phyloP scores from a whole-genome alignment of 2,329 filamentous ascomycete genomes.

The Myriangium duriaei region DNA sequence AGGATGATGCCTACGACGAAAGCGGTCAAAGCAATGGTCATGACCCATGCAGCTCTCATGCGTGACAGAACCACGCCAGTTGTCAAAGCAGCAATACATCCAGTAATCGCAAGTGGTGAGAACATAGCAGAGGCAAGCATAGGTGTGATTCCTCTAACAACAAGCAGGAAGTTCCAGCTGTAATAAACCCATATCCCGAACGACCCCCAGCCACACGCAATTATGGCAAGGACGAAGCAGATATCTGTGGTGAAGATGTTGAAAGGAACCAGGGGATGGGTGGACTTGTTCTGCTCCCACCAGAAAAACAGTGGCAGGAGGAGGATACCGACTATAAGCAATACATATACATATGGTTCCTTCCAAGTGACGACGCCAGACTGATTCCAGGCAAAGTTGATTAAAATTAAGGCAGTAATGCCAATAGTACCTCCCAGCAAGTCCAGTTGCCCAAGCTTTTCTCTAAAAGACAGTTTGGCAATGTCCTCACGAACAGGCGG shows the following conservation, averaged over 20 bases:
- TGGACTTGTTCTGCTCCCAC: conserved; percentile 19
- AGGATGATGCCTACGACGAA: conserved; percentile 32
- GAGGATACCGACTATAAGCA: conserved; percentile 45
- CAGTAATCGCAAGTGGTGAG: conserved; percentile 32
- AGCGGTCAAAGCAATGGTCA: conserved; percentile 27
- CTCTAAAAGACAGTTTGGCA: conserved; percentile 14
- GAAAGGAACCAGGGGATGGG: conserved; percentile 20
- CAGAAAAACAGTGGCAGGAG: conserved; percentile 43
- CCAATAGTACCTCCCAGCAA: conserved; percentile 36
- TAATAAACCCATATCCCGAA: conserved; percentile 46
- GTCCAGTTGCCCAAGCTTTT: conserved; percentile 18
- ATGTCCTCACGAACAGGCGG: conserved; percentile 11
- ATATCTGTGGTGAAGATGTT: conserved; percentile 20
- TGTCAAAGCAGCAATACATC: conserved; percentile 34
- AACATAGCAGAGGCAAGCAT: conserved; percentile 35
- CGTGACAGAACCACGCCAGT: conserved; percentile 19
- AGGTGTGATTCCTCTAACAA: conserved; percentile 29
- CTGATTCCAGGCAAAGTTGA: conserved; percentile 59
- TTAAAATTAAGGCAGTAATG: conserved; percentile 43
- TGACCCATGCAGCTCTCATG: conserved; percentile 21
- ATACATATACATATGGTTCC: conserved; percentile 41
- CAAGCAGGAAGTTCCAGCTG: conserved; percentile 37
- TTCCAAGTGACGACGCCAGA: conserved; percentile 48
- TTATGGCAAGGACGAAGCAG: conserved; percentile 26
- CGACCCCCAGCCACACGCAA: conserved; percentile 49